A percentile compares a stretch with the other conserved stretches of the same genome.
Conservation (phyloP, 2,329 filamentous ascomycete species). For the Colletotrichum sp. region DNA sequence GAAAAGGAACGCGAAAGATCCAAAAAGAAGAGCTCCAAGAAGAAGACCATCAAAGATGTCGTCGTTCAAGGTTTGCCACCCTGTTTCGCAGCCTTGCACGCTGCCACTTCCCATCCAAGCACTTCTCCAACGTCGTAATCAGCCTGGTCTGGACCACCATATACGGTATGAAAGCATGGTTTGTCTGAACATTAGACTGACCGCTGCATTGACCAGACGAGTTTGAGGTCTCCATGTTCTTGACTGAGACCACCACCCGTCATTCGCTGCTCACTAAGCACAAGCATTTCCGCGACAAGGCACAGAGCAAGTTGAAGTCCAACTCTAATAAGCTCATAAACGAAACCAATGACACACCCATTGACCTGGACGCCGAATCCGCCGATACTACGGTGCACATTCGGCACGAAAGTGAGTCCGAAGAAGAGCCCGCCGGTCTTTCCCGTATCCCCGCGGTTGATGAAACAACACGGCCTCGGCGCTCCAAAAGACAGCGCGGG, state of each 20-base stretch:
- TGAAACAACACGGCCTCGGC: constrained; percentile 24
- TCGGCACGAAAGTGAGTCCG: constrained; percentile 63
- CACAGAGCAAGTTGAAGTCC: constrained; percentile 58
- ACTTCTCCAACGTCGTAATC: constrained; percentile 11
- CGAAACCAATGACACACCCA: constrained; percentile 56
- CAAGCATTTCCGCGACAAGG: constrained; percentile 73
- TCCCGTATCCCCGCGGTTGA: constrained; percentile 57
- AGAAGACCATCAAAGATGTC: constrained; percentile 86
- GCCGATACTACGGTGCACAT: constrained; percentile 39
- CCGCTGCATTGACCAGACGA: constrained; percentile 67
- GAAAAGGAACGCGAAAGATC: constrained; percentile 70
- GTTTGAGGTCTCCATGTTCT: constrained; percentile 93
- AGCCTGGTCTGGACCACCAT: not conserved
- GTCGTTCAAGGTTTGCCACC: constrained; percentile 71
- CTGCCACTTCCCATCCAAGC: not conserved
- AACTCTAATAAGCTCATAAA: constrained; percentile 68
- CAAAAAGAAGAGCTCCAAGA: constrained; percentile 71
- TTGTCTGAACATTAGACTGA: not conserved
- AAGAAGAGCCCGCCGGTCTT: constrained; percentile 61
- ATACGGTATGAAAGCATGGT: not conserved
- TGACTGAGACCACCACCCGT: constrained; percentile 83
- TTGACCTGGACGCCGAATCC: constrained; percentile 51
- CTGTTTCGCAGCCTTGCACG: not conserved
- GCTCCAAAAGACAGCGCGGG: constrained; percentile 28
- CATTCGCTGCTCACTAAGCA: constrained; percentile 88